Evolutionary conservation across 1,284 basidiomycete genomes (phyloP).

Genomic region (Puccinia novopanici): DNA sequence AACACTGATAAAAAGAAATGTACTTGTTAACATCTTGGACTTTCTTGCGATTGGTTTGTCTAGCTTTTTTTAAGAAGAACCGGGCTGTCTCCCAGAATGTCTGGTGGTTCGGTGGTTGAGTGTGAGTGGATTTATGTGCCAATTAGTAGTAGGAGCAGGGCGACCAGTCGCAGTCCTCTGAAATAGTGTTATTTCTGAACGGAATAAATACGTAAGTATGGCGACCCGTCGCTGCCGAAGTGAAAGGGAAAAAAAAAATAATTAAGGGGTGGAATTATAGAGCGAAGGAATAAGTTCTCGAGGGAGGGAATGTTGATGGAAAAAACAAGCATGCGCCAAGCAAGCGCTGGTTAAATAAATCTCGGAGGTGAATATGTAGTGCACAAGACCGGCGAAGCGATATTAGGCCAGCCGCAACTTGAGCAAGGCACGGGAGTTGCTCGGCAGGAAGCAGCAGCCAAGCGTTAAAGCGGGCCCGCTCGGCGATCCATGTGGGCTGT

Average conservation of each 20-base stretch:
- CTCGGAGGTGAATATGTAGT: no score
- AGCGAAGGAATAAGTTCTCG: not conserved
- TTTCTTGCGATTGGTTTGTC: not conserved
- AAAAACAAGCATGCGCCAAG: no score
- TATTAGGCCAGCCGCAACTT: no score
- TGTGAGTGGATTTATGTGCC: not conserved
- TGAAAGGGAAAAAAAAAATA: not conserved
- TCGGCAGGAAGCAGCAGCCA: not conserved
- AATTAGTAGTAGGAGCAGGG: not conserved
- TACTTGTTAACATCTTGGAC: not conserved
- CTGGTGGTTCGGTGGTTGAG: not conserved
- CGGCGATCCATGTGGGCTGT: no score
- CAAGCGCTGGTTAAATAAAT: no score
- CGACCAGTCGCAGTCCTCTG: conserved; percentile 10
- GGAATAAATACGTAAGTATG: conserved; percentile 2
- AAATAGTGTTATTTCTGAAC: not conserved
- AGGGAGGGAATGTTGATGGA: not conserved
- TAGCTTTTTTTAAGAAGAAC: not conserved
- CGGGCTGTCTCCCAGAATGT: not conserved
- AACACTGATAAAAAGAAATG: not conserved
- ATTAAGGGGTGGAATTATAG: not conserved
- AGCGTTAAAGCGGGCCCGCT: not conserved
- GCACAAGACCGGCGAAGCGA: no score
- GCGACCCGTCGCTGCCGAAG: conserved; percentile 13
- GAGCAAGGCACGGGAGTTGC: not conserved